Evolutionary conservation across 257 asterid species (phyloP), one percentile per base, ranked within the genome.

Genomic region (Fraxinus americana): DNA sequence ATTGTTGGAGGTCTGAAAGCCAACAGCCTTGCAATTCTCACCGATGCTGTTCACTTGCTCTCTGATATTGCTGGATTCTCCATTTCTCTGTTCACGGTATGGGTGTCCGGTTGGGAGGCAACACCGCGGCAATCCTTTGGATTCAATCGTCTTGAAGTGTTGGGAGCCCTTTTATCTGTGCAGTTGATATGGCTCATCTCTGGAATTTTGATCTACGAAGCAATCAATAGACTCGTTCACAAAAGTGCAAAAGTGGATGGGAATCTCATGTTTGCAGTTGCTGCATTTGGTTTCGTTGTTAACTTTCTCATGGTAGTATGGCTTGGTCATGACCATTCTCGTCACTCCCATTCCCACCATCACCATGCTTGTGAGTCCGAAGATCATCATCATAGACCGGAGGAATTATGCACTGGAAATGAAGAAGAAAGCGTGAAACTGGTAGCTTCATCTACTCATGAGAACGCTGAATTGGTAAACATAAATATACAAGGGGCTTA

Each of bases 401-500:
- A 80, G 48, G 91, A 75, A 66, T 69, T 78, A 4, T 43, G 71
- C 66, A 12, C 7, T 4, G 36, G 76, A 61, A 67, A 71, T 77
- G 85, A 67, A 27, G 87, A 81, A 72, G 92, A 88, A 73, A 80
- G 72, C 34, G 39, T 0, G 16, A 74, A 80, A 61, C 86, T 85
- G 41, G 86, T 89, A 16, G 16, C 35, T 10, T 74, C 92, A 39
- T 74, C 32, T 65, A 59, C 85, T 73, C 83, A 77, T 2, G 45
- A 45, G 34, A 73, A 83, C 71, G 70, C 34, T 19, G 81, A 86
- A 73, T 61, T 27, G 59, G 16, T 74, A 7, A 93, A 91, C 81
- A 90, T 93, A 41, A 93, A 91, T 75, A 82, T 93, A 11, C 93
- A 91, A 83, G 97, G 97, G 75, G 97, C 98, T 25, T 90, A 89